Evolutionary conservation across 768 basidiomycete genomes (phyloP), one percentile per base, ranked within the genome.

Genomic region (Leccinum subtestaceum): DNA sequence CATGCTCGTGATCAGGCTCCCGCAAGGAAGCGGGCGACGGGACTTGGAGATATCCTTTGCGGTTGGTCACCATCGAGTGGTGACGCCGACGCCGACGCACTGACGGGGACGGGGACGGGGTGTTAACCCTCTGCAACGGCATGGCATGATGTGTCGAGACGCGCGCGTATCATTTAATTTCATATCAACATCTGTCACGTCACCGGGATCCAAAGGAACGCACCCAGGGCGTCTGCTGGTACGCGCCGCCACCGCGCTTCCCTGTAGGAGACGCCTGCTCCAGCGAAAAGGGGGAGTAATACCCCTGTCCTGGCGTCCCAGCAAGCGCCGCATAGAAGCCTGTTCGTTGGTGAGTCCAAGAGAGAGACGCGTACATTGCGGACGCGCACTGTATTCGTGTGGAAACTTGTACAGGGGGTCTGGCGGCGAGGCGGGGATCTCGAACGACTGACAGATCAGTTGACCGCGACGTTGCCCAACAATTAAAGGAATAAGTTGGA

Each of bases 351-450:
- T 58, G 54, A 53, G 47, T 32, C 21, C n/a, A 11, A 23, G n/a
- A 31, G 27, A 21, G 13, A 32, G 10, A 25, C 15, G 3, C 23
- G 12, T 21, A 8, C 25, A 15, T 10, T 23, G 9, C 15, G 1
- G 34, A 32, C 40, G 54, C 61, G 60, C 17, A 66, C 66, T 70
- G 36, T 65, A n/a, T 55, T 65, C 64, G 36, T 63, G 63, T 13
- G 69, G 70, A 51, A 69, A 67, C 54, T 53, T 69, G 59, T 63
- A 72, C 19, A 71, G 27, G 0, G 61, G 71, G 29, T 71, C 70
- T 7, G 65, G 70, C 1, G 58, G 32, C 10, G 70, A 71, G 19
- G 38, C n/a, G 10, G 70, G 71, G 32, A 71, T 21, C 10, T 71
- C 65, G 31, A 71, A 72, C 34, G 71, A 65, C 70, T 71, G 23